These are phyloP conservation scores for Akanthomyces uredinophilus DNA, from an alignment of 2,329 filamentous ascomycete species.

Conservation along the genomic window DNA sequence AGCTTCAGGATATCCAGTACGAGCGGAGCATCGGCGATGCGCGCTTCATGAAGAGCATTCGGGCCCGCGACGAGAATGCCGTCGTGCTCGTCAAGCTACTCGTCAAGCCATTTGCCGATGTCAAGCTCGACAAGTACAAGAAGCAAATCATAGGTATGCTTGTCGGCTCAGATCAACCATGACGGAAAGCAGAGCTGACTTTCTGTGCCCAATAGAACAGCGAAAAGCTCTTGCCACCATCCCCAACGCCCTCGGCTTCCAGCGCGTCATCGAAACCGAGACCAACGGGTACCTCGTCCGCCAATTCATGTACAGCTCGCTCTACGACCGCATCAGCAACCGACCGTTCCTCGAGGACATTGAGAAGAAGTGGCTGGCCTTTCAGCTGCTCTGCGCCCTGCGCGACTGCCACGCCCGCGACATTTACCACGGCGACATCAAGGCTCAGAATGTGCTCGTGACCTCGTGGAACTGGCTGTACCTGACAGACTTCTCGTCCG, in stretches of 20 bases:
- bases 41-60: slow-evolving; percentile 94
- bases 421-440: slow-evolving; percentile 96
- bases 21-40: slow-evolving; percentile 89
- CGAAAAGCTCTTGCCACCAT: slow-evolving; percentile 73
- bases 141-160: slow-evolving; percentile 63
- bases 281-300: slow-evolving; percentile 89
- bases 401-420: slow-evolving; percentile 86
- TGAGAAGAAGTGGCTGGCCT: slow-evolving; percentile 98
- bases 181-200: not conserved
- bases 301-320: slow-evolving; percentile 91
- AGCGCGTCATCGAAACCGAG: slow-evolving; percentile 85
- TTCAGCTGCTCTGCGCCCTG: slow-evolving; percentile 86
- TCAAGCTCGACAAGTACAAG: slow-evolving; percentile 76
- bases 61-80: slow-evolving; percentile 83
- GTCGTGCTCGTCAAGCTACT: slow-evolving; percentile 91
- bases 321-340: slow-evolving; percentile 95
- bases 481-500: slow-evolving; percentile 91
- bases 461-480: slow-evolving; percentile 99
- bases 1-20: slow-evolving; percentile 84
- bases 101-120: slow-evolving; percentile 81
- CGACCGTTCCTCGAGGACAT: slow-evolving; percentile 95
- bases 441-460: slow-evolving; percentile 93
- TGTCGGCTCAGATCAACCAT: too few relatives aligned
- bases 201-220: slow-evolving; percentile 54
- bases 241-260: slow-evolving; percentile 85